These are phyloP conservation scores for Kalmusia sp. DNA, from an alignment of 2,329 filamentous ascomycete species.

Conservation along the genomic window DNA sequence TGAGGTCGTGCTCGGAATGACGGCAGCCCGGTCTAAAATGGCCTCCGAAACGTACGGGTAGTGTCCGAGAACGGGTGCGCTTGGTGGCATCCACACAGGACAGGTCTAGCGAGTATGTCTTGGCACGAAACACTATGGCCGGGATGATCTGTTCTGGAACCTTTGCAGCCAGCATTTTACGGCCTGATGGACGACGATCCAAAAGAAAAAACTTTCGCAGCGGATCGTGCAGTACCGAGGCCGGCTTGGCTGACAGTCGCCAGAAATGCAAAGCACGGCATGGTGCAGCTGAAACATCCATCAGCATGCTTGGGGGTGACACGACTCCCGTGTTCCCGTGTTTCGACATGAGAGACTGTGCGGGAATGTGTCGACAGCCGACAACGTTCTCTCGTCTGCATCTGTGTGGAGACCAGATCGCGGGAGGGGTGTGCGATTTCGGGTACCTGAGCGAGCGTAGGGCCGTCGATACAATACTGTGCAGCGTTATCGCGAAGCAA, in stretches of 20 bases:
- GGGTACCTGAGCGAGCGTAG: slow-evolving; percentile 23
- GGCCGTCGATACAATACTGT: too few species aligned
- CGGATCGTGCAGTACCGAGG: background rate
- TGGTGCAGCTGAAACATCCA: slow-evolving; percentile 1
- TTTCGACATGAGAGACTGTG: too few species aligned
- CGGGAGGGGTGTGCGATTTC: background rate
- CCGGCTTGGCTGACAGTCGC: slow-evolving; percentile 3
- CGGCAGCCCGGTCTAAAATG: background rate
- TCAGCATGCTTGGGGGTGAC: background rate
- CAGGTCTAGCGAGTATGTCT: slow-evolving; percentile 3
- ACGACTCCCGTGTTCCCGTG: too few species aligned
- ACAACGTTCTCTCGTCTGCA: background rate
- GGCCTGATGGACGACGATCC: background rate
- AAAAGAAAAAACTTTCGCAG: background rate
- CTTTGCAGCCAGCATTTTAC: background rate
- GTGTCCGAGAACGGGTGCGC: slow-evolving; percentile 1
- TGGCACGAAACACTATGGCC: background rate
- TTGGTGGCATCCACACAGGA: slow-evolving; percentile 1
- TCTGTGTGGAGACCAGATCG: background rate
- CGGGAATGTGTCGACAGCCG: background rate
- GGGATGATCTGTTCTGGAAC: slow-evolving; percentile 13
- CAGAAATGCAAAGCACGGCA: slow-evolving; percentile 4
- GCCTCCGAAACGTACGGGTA: slow-evolving; percentile 4
- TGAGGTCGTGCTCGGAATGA: background rate
- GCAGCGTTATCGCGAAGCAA: slow-evolving; percentile 1